Evolutionary conservation across 1,284 basidiomycete genomes (phyloP).

Genomic region (Ganoderma meredithae): DNA sequence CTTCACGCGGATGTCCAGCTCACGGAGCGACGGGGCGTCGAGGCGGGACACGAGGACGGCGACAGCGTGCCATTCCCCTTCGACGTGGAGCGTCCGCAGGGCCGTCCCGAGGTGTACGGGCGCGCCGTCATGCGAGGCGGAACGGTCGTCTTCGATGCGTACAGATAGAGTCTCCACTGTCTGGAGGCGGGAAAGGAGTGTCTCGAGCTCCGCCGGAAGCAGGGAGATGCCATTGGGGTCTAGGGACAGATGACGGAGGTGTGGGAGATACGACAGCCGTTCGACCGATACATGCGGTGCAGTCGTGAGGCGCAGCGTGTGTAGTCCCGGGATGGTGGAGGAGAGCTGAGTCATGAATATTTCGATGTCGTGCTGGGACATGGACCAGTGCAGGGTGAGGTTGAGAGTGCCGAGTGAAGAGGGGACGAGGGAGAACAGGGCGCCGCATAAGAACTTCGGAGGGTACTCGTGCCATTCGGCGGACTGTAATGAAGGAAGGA

Average conservation of each 20-base stretch:
- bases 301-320: neutral
- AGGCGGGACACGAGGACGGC: neutral
- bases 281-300: neutral
- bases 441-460: neutral
- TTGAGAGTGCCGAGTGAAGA: neutral
- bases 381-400: neutral
- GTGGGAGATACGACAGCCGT: neutral
- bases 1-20: neutral
- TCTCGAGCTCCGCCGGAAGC: neutral
- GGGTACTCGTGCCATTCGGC: slow-evolving; percentile 4
- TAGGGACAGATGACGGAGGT: slow-evolving; percentile 1
- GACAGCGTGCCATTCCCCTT: neutral
- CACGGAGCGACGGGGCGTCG: neutral
- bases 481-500: neutral
- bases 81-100: neutral
- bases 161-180: neutral
- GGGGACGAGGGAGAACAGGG: neutral
- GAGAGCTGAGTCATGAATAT: neutral
- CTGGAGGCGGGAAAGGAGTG: neutral
- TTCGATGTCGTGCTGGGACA: neutral
- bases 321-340: neutral
- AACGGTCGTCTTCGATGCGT: neutral
- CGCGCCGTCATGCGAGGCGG: neutral
- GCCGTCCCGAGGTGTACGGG: neutral
- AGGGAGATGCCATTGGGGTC: neutral